Conservation (phyloP, 2,329 filamentous ascomycete species). For the Aspergillus intermedius region DNA sequence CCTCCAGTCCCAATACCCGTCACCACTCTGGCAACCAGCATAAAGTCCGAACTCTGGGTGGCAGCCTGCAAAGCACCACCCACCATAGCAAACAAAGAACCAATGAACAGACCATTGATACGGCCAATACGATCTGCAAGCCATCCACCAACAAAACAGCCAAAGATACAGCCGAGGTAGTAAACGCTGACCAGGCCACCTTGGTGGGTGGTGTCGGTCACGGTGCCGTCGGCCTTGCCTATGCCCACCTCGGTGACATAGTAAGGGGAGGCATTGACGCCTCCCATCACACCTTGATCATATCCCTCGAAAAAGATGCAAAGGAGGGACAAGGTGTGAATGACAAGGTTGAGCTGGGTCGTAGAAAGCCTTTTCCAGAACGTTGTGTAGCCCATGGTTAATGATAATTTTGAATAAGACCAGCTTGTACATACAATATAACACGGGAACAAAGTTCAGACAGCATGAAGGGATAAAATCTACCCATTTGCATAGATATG, state of each 20-base stretch:
- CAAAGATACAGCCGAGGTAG: slow-evolving; percentile 47
- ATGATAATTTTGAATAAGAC: not conserved
- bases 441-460: not conserved
- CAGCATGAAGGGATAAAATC: not conserved
- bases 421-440: not conserved
- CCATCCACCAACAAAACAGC: slow-evolving; percentile 46
- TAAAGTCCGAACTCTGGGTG: slow-evolving; percentile 42
- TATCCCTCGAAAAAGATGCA: slow-evolving; percentile 42
- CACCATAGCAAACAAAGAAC: slow-evolving; percentile 43
- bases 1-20: slow-evolving; percentile 49
- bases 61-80: slow-evolving; percentile 46
- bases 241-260: slow-evolving; percentile 40
- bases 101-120: slow-evolving; percentile 45
- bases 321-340: slow-evolving; percentile 27
- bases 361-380: slow-evolving; percentile 40
- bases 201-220: slow-evolving; percentile 45
- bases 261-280: slow-evolving; percentile 38
- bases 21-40: slow-evolving; percentile 45
- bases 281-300: slow-evolving; percentile 51
- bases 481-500: not conserved
- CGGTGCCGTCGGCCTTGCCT: slow-evolving; percentile 38
- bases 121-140: slow-evolving; percentile 50
- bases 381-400: slow-evolving; percentile 34
- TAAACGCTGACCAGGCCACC: slow-evolving; percentile 50
- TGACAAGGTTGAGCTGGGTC: slow-evolving; percentile 37